phyloP scores from a whole-genome alignment of 2,329 filamentous ascomycete species.

The Arthroderma sp. region DNA sequence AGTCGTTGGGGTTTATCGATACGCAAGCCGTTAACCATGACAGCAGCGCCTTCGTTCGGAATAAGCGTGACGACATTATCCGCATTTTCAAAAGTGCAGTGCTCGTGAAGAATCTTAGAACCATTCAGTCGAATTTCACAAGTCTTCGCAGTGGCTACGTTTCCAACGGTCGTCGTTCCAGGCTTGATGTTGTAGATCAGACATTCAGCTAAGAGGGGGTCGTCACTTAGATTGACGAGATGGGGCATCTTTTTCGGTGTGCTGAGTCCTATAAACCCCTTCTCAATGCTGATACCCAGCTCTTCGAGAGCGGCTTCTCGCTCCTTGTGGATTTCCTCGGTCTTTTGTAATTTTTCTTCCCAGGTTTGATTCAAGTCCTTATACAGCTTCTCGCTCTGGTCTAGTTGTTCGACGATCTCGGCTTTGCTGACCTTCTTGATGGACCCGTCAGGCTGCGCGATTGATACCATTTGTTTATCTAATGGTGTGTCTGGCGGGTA shows the following conservation, averaged over 20 bases:
- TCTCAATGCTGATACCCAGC: conserved; percentile 95
- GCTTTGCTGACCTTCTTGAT: conserved; percentile 96
- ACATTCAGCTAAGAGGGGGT: conserved; percentile 86
- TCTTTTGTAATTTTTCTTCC: conserved; percentile 92
- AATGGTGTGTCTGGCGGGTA: conserved; percentile 86
- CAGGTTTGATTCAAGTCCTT: conserved; percentile 95
- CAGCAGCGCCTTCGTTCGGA: conserved; percentile 78
- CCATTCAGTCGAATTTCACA: conserved; percentile 90
- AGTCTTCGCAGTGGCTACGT: conserved; percentile 60
- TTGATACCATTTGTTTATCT: conserved; percentile 92
- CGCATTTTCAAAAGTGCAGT: conserved; percentile 86
- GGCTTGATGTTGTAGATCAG: conserved; percentile 97
- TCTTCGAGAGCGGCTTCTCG: conserved; percentile 90
- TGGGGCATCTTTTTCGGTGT: conserved; percentile 99
- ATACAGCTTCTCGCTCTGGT: conserved; percentile 91
- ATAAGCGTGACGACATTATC: conserved; percentile 89
- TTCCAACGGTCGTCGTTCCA: conserved; percentile 84
- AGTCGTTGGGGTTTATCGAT: conserved; percentile 75
- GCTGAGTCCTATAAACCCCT: conserved; percentile 87
- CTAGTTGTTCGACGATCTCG: conserved; percentile 91
- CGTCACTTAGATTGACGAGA: conserved; percentile 92
- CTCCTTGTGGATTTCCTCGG: conserved; percentile 95
- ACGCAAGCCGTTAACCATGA: conserved; percentile 94
- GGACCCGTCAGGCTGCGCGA: conserved; percentile 69
- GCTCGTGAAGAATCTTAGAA: conserved; percentile 78